A percentile compares a stretch with the other conserved stretches of the same genome.
phyloP scores from a whole-genome alignment of 192 early-diverging fungal genomes.

The Hyaloraphidium curvatum region DNA sequence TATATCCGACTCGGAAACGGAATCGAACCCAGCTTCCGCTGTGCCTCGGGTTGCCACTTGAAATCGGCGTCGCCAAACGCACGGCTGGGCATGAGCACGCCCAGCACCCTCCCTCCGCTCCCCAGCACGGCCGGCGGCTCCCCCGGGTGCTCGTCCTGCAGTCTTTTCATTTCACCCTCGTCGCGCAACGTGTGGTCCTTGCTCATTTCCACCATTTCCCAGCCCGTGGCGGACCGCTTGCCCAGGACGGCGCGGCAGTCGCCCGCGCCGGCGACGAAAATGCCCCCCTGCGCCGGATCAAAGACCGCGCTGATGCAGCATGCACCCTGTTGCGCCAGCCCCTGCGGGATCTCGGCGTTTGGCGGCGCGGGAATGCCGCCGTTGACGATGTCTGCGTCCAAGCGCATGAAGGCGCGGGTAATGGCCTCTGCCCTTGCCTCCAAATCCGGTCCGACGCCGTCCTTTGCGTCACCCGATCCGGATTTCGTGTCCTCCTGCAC shows the following conservation, averaged over 20 bases:
- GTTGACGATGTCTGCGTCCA: not conserved
- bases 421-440: not conserved
- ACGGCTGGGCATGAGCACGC: not conserved
- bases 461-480: not conserved
- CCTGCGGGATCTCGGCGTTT: not conserved
- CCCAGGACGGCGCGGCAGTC: too few relatives aligned
- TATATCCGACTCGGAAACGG: too few relatives aligned
- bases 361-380: not conserved
- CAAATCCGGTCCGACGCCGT: not conserved
- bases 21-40: not conserved
- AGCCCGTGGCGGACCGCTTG: not conserved
- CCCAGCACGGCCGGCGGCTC: not conserved
- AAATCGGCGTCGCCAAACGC: constrained; percentile 2
- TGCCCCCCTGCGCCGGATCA: not conserved
- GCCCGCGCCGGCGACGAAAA: not conserved
- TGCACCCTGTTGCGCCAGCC: not conserved
- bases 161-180: not conserved
- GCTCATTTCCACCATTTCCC: not conserved
- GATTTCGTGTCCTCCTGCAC: not conserved
- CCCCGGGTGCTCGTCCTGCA: not conserved
- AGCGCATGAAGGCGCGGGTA: too few relatives aligned
- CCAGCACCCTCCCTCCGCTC: not conserved
- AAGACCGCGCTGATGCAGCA: not conserved
- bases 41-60: not conserved
- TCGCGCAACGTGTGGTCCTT: not conserved